Base-by-base conservation (phyloP, 768 basidiomycete species). In the Fistulinella prunicolor region DNA sequence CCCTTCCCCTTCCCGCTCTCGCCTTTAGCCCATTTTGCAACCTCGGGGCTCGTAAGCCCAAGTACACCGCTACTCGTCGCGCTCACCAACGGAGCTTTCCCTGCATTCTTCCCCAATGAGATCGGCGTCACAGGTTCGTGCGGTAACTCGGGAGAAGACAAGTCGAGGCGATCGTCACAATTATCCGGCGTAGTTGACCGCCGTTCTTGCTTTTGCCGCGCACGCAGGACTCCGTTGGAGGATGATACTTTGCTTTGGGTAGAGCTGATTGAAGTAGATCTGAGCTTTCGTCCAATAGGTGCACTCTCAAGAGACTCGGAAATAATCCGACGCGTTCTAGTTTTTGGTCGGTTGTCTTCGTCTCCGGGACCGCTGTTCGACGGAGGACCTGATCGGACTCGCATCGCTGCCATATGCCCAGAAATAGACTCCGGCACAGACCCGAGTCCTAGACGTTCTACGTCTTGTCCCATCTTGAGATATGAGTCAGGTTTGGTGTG, bases 21-120 rank as follows among this genome's bases (percentile, higher is more conserved):
- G 8, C 72, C 73, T 37, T 64, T 63, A n/a, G 77, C 69, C 82
- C 82, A 78, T 23, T 60, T 61, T 49, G 74, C 72, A 14, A 79
- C 72, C 46, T 82, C 80, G 4, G 81, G 81, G 19, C 76, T 76
- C 4, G 71, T 75, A n/a, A 79, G 64, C 14, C 76, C 75, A 16
- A 78, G 60, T 14, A 76, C 64, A 6, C 56, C 66, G 14, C 41
- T 47, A 24, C 46, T 34, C 10, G 36, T 38, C 19, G 37, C 37
- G 22, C 45, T 56, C 12, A 37, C 43, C 5, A 36, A 19, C 5
- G 51, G 52, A 32, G 46, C 21, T 34, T 46, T 61, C 46, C 19
- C 44, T 42, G 39, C 58, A 54, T 47, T 56, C 57, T 59, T 65
- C 47, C 47, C 56, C 39, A 49, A 30, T 12, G 65, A 59, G 22